Evolutionary conservation across 1,139 yeast genomes (phyloP).

Genomic region (Eremothecium gossypii): DNA sequence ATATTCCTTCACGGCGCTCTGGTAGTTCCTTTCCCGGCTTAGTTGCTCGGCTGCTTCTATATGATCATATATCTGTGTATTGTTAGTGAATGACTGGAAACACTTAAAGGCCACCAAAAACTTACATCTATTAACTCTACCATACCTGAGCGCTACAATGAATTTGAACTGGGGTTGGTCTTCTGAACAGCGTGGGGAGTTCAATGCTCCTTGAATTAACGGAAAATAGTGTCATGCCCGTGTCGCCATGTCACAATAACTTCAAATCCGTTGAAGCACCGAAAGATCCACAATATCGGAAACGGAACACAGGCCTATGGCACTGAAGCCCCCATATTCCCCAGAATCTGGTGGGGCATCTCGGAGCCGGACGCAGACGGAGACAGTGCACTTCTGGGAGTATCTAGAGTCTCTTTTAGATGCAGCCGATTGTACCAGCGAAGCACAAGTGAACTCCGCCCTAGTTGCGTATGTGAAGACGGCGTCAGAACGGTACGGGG

Average conservation of each 20-base stretch:
- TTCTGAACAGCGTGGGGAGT: too few relatives aligned
- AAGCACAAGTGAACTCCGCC: conserved; percentile 22
- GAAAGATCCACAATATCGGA: neutral
- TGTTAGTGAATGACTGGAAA: neutral
- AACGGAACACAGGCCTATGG: neutral
- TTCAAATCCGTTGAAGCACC: neutral
- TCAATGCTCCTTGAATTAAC: too few relatives aligned
- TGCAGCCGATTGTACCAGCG: conserved; percentile 11
- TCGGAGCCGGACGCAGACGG: neutral
- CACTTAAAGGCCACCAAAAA: neutral
- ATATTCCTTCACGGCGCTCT: conserved; percentile 14
- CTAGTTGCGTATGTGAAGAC: conserved; percentile 30
- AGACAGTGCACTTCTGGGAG: conserved; percentile 27
- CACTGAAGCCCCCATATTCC: neutral
- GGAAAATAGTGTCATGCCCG: neutral
- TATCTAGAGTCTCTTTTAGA: conserved; percentile 22
- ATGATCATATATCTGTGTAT: conserved; percentile 16
- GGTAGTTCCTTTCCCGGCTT: conserved; percentile 14
- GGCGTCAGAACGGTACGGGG: conserved; percentile 29
- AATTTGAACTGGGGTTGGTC: too few relatives aligned
- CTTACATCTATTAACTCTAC: neutral
- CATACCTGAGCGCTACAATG: neutral
- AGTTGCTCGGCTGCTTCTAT: conserved; percentile 23
- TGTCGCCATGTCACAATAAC: neutral
- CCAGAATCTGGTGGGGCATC: neutral